Percentiles rank a stretch among this genome's conserved stretches.
Conservation (phyloP, 2,329 filamentous ascomycete species). For the Monosporascus sp. region DNA sequence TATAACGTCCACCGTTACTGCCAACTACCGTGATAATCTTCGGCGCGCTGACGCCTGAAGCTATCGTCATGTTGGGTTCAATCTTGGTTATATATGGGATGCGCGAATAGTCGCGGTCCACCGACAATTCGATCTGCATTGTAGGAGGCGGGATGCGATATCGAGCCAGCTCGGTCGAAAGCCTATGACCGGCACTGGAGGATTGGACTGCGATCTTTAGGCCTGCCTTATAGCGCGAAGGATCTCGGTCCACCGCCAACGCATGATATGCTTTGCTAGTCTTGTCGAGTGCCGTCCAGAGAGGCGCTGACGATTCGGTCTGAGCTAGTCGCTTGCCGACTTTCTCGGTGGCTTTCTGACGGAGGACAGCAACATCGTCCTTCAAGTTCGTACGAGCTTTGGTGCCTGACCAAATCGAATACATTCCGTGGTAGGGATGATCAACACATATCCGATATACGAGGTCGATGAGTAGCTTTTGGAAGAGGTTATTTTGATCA, state of each 20-base stretch:
- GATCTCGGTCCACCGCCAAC: conserved; percentile 60
- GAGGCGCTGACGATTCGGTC: conserved; percentile 43
- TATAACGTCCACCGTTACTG: conserved; percentile 73
- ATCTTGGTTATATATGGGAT: conserved; percentile 72
- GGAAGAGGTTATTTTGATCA: conserved; percentile 64
- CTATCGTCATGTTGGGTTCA: conserved; percentile 73
- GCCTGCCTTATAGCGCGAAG: conserved; percentile 61
- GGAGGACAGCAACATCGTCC: conserved; percentile 68
- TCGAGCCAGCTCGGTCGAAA: conserved; percentile 58
- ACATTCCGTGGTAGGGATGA: conserved; percentile 95
- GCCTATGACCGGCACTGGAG: conserved; percentile 53
- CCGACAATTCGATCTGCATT: conserved; percentile 71
- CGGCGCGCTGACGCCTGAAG: conserved; percentile 83
- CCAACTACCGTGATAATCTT: conserved; percentile 85
- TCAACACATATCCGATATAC: conserved; percentile 82
- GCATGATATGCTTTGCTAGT: conserved; percentile 63
- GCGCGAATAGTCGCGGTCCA: conserved; percentile 67
- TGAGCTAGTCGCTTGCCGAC: conserved; percentile 58
- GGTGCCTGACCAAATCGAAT: conserved; percentile 84
- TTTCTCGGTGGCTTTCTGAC: conserved; percentile 65
- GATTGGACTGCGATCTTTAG: conserved; percentile 57
- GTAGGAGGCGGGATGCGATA: conserved; percentile 82
- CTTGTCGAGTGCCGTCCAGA: conserved; percentile 68
- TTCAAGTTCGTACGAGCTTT: conserved; percentile 63
- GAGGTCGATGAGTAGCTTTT: conserved; percentile 65